These are phyloP conservation scores for Crepidotus variabilis DNA, from an alignment of 768 basidiomycete species.

Conservation along the genomic window DNA sequence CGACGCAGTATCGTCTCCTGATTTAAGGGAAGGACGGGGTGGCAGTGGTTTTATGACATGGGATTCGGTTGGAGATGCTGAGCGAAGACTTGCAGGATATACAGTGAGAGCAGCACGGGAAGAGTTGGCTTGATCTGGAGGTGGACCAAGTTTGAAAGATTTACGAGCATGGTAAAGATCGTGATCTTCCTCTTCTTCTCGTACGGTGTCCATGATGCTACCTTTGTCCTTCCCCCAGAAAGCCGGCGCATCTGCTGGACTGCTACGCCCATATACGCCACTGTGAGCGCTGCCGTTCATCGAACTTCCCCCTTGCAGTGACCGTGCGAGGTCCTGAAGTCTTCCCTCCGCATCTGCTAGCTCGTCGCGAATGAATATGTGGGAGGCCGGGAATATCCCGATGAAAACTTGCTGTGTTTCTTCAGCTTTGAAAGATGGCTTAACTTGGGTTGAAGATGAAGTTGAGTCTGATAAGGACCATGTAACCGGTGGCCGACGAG, in stretches of 20 bases:
- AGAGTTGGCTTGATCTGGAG: constrained; percentile 70
- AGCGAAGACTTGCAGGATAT: constrained; percentile 73
- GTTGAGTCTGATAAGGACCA: constrained; percentile 65
- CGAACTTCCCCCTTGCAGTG: constrained; percentile 35
- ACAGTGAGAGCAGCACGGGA: constrained; percentile 70
- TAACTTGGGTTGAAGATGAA: constrained; percentile 35
- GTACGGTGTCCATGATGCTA: constrained; percentile 51
- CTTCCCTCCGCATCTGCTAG: constrained; percentile 85
- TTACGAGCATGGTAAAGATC: constrained; percentile 39
- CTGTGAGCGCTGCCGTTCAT: constrained; percentile 24
- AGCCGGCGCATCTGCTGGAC: constrained; percentile 42
- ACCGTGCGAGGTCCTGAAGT: constrained; percentile 69
- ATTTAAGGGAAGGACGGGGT: constrained; percentile 90
- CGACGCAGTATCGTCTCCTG: constrained; percentile 88
- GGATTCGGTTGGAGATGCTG: constrained; percentile 62
- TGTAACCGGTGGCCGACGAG: constrained; percentile 66
- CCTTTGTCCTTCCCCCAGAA: constrained; percentile 44
- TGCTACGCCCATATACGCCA: constrained; percentile 32
- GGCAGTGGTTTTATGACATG: constrained; percentile 71
- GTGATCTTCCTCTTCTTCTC: constrained; percentile 60
- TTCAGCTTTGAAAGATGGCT: constrained; percentile 56
- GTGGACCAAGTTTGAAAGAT: constrained; percentile 70
- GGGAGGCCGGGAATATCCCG: constrained; percentile 90
- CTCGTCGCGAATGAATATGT: constrained; percentile 84
- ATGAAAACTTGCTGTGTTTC: constrained; percentile 88